A percentile compares a stretch with the other conserved stretches of the same genome.
phyloP scores from a whole-genome alignment of 805 yeast species.

The Wickerhamomyces pijperi region DNA sequence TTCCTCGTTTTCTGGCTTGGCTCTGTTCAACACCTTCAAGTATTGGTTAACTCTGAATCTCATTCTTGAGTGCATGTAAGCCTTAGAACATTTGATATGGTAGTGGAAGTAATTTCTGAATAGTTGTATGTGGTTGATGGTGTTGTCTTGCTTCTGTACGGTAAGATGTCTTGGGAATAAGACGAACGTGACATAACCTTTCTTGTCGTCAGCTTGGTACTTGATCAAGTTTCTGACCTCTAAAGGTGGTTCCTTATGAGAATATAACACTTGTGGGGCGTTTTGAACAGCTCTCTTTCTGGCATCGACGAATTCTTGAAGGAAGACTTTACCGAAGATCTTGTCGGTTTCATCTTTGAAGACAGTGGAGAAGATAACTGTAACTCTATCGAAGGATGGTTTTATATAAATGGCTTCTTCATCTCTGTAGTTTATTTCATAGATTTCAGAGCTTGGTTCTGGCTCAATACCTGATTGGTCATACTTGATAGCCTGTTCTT shows the following conservation, averaged over 20 bases:
- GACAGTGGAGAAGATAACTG: conserved; percentile 88
- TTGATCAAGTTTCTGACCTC: conserved; percentile 49
- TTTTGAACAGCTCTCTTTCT: conserved; percentile 92
- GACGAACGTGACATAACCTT: conserved; percentile 56
- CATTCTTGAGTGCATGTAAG: conserved; percentile 98
- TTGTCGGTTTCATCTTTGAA: conserved; percentile 97
- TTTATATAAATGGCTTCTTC: conserved; percentile 84
- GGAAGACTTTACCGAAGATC: conserved; percentile 76
- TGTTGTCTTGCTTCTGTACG: conserved; percentile 63
- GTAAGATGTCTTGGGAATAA: conserved; percentile 72
- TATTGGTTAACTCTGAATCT: conserved; percentile 89
- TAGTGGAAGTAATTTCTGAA: conserved; percentile 97
- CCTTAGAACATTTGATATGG: conserved; percentile 96
- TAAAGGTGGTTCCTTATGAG: conserved; percentile 86
- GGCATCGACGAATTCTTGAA: conserved; percentile 93
- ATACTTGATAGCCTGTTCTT: conserved; percentile 32
- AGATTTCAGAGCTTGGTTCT: conserved; percentile 12
- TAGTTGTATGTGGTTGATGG: conserved; percentile 82
- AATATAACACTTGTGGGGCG: conserved; percentile 94
- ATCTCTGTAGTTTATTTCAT: conserved; percentile 70
- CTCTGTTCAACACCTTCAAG: conserved; percentile 90
- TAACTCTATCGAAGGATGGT: conserved; percentile 92
- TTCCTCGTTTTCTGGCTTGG: conserved; percentile 85
- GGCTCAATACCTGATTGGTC: conserved; percentile 20
- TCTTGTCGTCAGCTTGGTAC: conserved; percentile 28